Percentiles rank a stretch among this genome's conserved stretches.
phyloP scores from a whole-genome alignment of 345 rosid genomes.

The Anastatica hierochuntica region DNA sequence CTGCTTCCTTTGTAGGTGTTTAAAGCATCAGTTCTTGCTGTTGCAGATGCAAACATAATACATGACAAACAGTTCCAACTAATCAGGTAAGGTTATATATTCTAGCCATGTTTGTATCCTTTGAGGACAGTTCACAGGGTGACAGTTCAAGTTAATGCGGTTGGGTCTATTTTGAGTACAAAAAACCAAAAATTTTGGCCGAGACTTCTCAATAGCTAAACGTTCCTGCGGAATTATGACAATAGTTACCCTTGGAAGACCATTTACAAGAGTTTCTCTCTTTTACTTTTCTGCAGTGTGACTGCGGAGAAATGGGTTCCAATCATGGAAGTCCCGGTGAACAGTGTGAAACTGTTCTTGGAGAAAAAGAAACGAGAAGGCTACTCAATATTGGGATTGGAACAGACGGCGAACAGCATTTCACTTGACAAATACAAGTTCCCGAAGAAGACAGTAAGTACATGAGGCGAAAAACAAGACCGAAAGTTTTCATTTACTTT shows the following conservation, averaged over 20 bases:
- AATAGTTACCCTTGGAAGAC: background rate
- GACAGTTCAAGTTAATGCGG: background rate
- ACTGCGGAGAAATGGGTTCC: conserved; percentile 99
- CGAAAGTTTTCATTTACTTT: background rate
- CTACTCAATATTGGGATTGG: conserved; percentile 81
- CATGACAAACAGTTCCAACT: conserved; percentile 90
- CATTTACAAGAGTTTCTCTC: background rate
- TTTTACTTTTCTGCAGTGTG: conserved; percentile 70
- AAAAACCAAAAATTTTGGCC: no score
- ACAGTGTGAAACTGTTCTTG: conserved; percentile 62
- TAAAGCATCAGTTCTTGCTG: conserved; percentile 64
- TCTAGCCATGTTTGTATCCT: background rate
- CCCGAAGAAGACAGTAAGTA: conserved; percentile 69
- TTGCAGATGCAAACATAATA: conserved; percentile 58
- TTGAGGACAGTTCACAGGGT: no score
- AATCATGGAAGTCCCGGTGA: conserved; percentile 68
- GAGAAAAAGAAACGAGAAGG: conserved; percentile 86
- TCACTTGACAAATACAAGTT: conserved; percentile 60
- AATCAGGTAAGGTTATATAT: conserved; percentile 45
- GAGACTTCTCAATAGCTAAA: no score
- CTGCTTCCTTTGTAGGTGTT: conserved; percentile 48
- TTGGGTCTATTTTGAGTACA: background rate
- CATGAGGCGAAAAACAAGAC: background rate
- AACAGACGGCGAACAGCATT: conserved; percentile 85
- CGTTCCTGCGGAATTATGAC: no score